phyloP scores from a whole-genome alignment of 192 early-diverging fungal genomes.

The Allomyces macrogynus region DNA sequence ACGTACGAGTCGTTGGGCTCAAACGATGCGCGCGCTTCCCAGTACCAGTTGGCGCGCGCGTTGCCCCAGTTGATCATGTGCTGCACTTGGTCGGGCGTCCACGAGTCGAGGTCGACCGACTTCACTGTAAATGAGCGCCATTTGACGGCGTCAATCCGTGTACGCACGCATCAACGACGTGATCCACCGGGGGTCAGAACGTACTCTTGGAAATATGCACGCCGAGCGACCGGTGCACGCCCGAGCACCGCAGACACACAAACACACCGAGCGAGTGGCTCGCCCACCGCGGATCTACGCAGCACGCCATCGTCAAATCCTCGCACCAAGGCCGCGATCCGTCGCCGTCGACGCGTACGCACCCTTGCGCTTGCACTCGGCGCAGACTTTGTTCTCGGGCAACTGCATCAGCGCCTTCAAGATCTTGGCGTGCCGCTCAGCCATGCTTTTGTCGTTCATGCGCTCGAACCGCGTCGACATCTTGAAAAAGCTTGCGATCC shows the following conservation, averaged over 20 bases:
- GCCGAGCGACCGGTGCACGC: slow-evolving; percentile 68
- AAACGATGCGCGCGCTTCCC: not conserved
- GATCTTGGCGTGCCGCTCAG: not conserved
- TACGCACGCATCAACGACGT: too few species aligned
- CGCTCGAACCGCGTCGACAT: not conserved
- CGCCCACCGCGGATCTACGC: slow-evolving; percentile 57
- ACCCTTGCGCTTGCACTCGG: not conserved
- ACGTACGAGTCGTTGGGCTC: not conserved
- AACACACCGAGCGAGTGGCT: slow-evolving; percentile 83
- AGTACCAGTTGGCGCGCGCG: not conserved
- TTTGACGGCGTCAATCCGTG: too few species aligned
- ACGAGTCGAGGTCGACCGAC: not conserved
- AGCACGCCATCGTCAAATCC: too few species aligned
- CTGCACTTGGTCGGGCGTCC: not conserved
- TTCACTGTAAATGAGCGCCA: not conserved
- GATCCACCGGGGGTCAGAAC: not conserved
- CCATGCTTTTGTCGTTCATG: not conserved
- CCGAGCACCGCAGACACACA: slow-evolving; percentile 88
- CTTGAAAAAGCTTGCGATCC: not conserved
- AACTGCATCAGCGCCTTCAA: not conserved
- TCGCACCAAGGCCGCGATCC: too few species aligned
- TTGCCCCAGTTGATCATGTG: not conserved
- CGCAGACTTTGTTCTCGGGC: not conserved
- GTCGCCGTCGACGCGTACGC: too few species aligned
- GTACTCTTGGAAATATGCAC: slow-evolving; percentile 23